These are phyloP conservation scores for Leavenworthia alabamica DNA, from an alignment of 345 rosid species.

Conservation along the genomic window DNA sequence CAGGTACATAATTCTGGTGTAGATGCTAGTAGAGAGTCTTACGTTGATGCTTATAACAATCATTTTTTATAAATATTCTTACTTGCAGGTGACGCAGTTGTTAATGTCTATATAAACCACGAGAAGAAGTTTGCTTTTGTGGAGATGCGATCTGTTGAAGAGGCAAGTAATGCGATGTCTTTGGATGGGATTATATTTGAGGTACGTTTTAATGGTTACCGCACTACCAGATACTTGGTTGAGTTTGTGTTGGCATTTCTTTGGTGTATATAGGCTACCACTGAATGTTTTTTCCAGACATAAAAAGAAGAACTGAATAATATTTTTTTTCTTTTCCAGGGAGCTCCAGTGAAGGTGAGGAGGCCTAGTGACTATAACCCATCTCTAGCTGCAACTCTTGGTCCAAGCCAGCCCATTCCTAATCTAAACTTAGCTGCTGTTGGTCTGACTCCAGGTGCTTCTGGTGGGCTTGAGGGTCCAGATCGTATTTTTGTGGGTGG, in stretches of 20 bases:
- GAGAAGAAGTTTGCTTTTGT: conserved; percentile 97
- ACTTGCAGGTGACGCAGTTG: conserved; percentile 68
- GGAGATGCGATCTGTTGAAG: conserved; percentile 97
- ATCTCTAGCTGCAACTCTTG: conserved; percentile 83
- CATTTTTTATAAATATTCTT: background rate
- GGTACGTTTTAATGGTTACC: too few relatives aligned
- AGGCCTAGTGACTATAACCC: conserved; percentile 95
- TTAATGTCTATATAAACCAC: conserved; percentile 85
- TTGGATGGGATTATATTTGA: conserved; percentile 89
- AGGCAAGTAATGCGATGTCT: conserved; percentile 97
- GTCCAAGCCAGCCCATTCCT: conserved; percentile 91
- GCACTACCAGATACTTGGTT: too few relatives aligned
- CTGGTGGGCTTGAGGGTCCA: conserved; percentile 94
- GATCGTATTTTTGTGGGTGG: conserved; percentile 95
- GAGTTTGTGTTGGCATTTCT: background rate
- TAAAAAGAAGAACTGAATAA: background rate
- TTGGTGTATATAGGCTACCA: background rate
- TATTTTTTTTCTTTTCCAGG: conserved; percentile 32
- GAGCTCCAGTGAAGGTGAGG: conserved; percentile 95
- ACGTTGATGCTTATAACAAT: background rate
- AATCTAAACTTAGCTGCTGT: conserved; percentile 87
- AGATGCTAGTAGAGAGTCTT: background rate
- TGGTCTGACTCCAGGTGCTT: conserved; percentile 84
- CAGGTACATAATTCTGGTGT: conserved; percentile 26
- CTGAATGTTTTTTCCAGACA: background rate